Evolutionary conservation across 257 asterid species (phyloP), one percentile per base, ranked within the genome.

Genomic region (Prunella vulgaris): DNA sequence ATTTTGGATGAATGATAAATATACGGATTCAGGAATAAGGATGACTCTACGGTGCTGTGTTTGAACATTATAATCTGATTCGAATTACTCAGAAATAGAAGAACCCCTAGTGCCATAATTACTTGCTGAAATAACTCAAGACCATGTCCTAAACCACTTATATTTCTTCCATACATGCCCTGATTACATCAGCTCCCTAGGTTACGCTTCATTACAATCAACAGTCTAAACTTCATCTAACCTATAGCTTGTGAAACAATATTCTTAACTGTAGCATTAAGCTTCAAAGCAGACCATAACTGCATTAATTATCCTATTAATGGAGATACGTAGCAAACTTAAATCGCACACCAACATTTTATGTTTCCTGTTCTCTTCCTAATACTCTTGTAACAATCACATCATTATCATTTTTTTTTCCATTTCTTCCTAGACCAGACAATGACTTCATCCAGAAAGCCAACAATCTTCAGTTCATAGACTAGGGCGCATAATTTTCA

Each of bases 401-500:
- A 59, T n/a, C 59, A 5, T 48, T 18, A 18, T 44, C 14, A 1
- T 48, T 25, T 1, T 25, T 25, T 25, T 25, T 33, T 38, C 65
- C 17, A 48, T 33, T 20, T 38, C 73, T 14, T 35, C 24, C 14
- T 25, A 22, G 5, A 10, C 35, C 33, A 13, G 40, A 28, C 10
- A 42, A 10, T 66, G 35, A 21, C 66, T 53, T 54, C 62, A 74
- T 58, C 33, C 40, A 63, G 69, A 64, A 35, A 4, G 30, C 38
- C 58, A 9, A 15, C 38, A 60, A 60, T n/a, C 53, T 33, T 24
- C 63, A 21, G 61, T 13, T 28, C 25, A 4, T 3, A 25, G 61
- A 66, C 6, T 10, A 24, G 25, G 3, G 60, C 49, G 7, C 56
- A 59, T 24, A 56, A 54, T 32, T 32, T 15, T 60, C 68, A 13